These are phyloP conservation scores for Chlorella sorokiniana DNA, from an alignment of 139 green algal species.

Conservation along the genomic window DNA sequence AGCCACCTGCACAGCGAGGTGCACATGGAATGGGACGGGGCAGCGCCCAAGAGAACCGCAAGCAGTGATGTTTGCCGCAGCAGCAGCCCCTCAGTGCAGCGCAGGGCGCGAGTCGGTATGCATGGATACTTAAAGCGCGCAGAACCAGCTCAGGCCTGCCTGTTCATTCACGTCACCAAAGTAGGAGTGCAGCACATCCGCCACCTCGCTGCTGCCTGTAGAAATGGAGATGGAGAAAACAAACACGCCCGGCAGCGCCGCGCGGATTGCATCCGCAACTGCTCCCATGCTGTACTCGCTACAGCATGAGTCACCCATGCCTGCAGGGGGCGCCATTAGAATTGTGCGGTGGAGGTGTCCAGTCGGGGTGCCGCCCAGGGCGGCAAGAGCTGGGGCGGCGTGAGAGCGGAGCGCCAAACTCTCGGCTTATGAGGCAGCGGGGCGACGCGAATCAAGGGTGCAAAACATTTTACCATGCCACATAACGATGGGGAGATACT, in stretches of 20 bases:
- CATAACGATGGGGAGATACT: constrained; percentile 69
- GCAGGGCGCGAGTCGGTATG: not conserved
- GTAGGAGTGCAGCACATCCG: constrained; percentile 60
- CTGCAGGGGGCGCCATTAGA: constrained; percentile 39
- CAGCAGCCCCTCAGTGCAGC: too few species aligned
- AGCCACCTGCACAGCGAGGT: constrained; percentile 49
- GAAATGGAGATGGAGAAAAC: constrained; percentile 79
- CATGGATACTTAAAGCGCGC: not conserved
- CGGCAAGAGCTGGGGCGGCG: too few species aligned
- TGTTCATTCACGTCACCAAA: constrained; percentile 81
- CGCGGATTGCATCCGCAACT: constrained; percentile 54
- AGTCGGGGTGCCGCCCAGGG: too few species aligned
- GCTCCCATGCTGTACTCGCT: constrained; percentile 51
- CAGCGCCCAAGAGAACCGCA: not conserved
- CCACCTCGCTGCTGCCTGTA: not conserved
- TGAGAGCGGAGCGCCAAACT: too few species aligned
- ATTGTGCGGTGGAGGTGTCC: too few species aligned
- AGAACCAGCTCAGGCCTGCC: constrained; percentile 42
- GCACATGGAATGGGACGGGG: not conserved
- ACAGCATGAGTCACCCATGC: constrained; percentile 82
- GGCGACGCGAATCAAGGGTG: not conserved
- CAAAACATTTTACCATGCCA: constrained; percentile 66
- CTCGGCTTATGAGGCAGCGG: too few species aligned
- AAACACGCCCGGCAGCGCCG: constrained; percentile 60
- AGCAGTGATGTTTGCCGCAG: too few species aligned